A percentile compares a stretch with the other conserved stretches of the same genome.
Evolutionary conservation across 805 yeast genomes (phyloP).

Genomic region (Lipomyces kockii): DNA sequence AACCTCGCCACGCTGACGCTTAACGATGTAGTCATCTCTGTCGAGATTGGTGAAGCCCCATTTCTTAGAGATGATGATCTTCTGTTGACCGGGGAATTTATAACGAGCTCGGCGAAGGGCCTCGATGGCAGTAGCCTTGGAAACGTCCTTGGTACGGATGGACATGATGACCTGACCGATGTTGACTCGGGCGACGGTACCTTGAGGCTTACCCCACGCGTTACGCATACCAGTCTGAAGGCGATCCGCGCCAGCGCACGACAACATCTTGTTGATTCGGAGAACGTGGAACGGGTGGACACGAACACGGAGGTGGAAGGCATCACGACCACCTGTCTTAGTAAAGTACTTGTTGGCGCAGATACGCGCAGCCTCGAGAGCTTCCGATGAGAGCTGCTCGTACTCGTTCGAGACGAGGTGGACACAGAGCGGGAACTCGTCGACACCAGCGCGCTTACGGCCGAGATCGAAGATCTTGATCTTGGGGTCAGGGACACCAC

Average conservation of each 20-base stretch:
- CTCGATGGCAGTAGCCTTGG: conserved; percentile 97
- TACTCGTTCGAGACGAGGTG: conserved; percentile 99
- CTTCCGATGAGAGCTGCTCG: conserved; percentile 99
- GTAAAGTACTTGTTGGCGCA: conserved; percentile 99
- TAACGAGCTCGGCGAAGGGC: conserved; percentile 99
- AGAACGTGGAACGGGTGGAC: conserved; percentile 99
- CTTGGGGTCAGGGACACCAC: conserved; percentile 99
- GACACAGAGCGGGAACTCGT: conserved; percentile 99
- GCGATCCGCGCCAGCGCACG: conserved; percentile 99
- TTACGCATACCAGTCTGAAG: conserved; percentile 99
- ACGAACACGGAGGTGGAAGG: conserved; percentile 99
- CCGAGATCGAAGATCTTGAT: conserved; percentile 99
- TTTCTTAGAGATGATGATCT: conserved; percentile 98
- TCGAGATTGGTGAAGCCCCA: conserved; percentile 99
- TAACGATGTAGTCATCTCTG: conserved; percentile 94
- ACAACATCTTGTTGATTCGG: conserved; percentile 99
- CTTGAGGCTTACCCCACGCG: conserved; percentile 99
- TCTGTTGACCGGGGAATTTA: conserved; percentile 99
- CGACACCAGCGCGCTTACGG: conserved; percentile 99
- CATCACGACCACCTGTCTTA: conserved; percentile 96
- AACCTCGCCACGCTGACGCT: conserved; percentile 97
- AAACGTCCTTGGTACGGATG: conserved; percentile 96
- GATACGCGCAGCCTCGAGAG: conserved; percentile 99
- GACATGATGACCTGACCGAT: conserved; percentile 99
- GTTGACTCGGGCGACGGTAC: conserved; percentile 98